These are phyloP conservation scores for Chrysanthemum lavandulifolium DNA, from an alignment of 129 eudicot species.

Conservation along the genomic window DNA sequence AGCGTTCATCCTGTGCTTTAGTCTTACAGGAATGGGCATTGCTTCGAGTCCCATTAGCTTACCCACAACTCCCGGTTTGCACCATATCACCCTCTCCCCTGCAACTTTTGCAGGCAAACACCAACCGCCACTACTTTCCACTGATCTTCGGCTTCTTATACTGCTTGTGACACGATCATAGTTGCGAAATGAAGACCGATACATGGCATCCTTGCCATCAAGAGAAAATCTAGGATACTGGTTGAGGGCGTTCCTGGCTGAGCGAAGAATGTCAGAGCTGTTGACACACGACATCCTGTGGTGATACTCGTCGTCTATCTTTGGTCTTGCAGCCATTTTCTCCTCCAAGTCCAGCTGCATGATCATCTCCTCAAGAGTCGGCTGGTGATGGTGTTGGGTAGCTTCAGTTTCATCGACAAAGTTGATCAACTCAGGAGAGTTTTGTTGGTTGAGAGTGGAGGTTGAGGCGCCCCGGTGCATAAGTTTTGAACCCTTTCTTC, in stretches of 20 bases:
- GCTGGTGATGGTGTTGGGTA: slow-evolving; percentile 27
- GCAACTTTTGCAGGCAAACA: slow-evolving; percentile 61
- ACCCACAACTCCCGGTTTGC: slow-evolving; percentile 83
- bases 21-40: slow-evolving; percentile 68
- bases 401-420: not conserved
- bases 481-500: slow-evolving; percentile 63
- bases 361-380: slow-evolving; percentile 92
- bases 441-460: slow-evolving; percentile 67
- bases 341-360: slow-evolving; percentile 69
- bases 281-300: slow-evolving; percentile 93
- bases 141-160: not conserved
- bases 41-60: slow-evolving; percentile 91
- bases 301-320: slow-evolving; percentile 25
- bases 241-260: slow-evolving; percentile 85
- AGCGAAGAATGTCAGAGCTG: slow-evolving; percentile 80
- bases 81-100: slow-evolving; percentile 93
- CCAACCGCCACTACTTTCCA: not conserved
- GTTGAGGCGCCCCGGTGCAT: slow-evolving; percentile 75
- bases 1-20: slow-evolving; percentile 32
- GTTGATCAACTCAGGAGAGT: not conserved
- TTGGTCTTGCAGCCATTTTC: slow-evolving; percentile 45
- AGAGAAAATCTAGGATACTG: slow-evolving; percentile 96
- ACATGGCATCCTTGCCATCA: slow-evolving; percentile 94
- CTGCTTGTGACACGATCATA: slow-evolving; percentile 5
- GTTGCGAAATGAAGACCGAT: slow-evolving; percentile 69